Percentiles rank a stretch among this genome's conserved stretches.
Evolutionary conservation across 2,329 filamentous ascomycete species (phyloP).

Genomic region (Cryphonectria naterciae): DNA sequence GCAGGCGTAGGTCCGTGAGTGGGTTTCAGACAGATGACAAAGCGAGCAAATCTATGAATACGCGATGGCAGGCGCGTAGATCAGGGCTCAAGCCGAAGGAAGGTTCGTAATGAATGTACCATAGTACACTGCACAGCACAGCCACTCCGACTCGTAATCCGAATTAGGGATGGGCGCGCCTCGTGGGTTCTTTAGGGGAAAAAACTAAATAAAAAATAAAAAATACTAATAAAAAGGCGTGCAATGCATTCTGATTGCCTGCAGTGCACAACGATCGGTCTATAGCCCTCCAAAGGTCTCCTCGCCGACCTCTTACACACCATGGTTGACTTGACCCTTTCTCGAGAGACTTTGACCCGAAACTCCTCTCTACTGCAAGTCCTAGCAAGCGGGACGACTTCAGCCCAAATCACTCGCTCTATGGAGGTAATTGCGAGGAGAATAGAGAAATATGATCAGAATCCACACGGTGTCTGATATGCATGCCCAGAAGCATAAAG

Average conservation of each 20-base stretch:
- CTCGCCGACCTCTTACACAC: too few species aligned
- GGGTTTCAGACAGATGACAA: neutral
- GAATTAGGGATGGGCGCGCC: neutral
- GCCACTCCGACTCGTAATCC: constrained; percentile 3
- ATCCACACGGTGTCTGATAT: neutral
- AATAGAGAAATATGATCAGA: neutral
- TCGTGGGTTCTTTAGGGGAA: neutral
- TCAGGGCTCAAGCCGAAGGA: neutral
- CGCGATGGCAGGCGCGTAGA: neutral
- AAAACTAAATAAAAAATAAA: too few species aligned
- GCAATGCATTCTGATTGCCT: neutral
- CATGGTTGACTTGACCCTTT: neutral
- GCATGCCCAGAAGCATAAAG: neutral
- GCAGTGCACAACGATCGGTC: neutral
- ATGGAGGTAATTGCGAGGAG: neutral
- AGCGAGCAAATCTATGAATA: neutral
- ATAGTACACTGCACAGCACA: neutral
- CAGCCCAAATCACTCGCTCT: neutral
- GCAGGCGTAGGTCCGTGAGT: neutral
- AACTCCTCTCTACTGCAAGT: neutral
- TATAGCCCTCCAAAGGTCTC: neutral
- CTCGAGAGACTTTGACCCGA: neutral
- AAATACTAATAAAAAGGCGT: too few species aligned
- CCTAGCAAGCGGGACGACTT: neutral
- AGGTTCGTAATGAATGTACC: neutral